These are phyloP conservation scores for Torrubiellomyces zombiae DNA, from an alignment of 2,329 filamentous ascomycete species.

Conservation along the genomic window DNA sequence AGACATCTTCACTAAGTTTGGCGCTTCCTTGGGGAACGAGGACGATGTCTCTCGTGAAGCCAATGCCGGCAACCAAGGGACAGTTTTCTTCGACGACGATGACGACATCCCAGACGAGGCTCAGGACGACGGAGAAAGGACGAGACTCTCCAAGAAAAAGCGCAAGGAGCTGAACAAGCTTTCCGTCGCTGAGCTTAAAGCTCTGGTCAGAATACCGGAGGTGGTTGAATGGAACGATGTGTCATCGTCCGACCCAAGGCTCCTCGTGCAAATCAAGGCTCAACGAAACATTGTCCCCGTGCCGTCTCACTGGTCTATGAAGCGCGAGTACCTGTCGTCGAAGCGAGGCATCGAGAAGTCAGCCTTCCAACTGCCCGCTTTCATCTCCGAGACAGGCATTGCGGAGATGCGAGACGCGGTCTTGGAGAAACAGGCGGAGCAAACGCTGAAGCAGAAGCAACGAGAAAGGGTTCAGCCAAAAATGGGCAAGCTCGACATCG, in stretches of 20 bases:
- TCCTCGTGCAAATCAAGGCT: conserved; percentile 88
- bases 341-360: conserved; percentile 95
- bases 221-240: conserved; percentile 96
- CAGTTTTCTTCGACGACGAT: conserved; percentile 70
- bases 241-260: conserved; percentile 71
- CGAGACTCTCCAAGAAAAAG: conserved; percentile 85
- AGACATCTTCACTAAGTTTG: conserved; percentile 67
- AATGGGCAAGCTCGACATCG: conserved; percentile 93
- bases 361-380: conserved; percentile 81
- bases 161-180: conserved; percentile 82
- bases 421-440: conserved; percentile 85
- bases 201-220: conserved; percentile 77
- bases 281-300: conserved; percentile 93
- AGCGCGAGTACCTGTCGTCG: conserved; percentile 91
- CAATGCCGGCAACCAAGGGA: conserved; percentile 59
- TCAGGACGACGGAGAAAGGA: conserved; percentile 45
- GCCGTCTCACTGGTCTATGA: conserved; percentile 84
- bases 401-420: conserved; percentile 96
- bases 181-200: conserved; percentile 89
- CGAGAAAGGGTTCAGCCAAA: conserved; percentile 87
- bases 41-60: conserved; percentile 48
- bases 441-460: conserved; percentile 86
- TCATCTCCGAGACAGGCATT: conserved; percentile 95
- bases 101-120: conserved; percentile 77
- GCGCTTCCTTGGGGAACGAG: conserved; percentile 43